These are phyloP conservation scores for Chrysanthemum makinoi DNA, from an alignment of 129 eudicot genomes.

Conservation along the genomic window DNA sequence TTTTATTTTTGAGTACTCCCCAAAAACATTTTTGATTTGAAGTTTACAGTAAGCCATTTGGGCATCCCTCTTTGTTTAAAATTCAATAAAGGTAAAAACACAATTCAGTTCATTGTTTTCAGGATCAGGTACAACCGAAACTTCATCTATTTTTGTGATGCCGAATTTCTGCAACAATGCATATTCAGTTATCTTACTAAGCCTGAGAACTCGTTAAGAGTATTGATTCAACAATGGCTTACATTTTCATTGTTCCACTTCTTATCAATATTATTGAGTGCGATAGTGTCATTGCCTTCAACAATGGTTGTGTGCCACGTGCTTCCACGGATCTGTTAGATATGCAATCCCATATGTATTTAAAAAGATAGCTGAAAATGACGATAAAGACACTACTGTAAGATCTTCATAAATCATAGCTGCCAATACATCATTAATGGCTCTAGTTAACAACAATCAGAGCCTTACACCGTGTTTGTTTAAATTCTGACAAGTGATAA, in stretches of 20 bases:
- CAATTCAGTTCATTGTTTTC: constrained; percentile 49
- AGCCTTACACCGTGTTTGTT: background rate
- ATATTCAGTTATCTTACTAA: constrained; percentile 10
- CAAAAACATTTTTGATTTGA: no score
- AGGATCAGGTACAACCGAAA: constrained; percentile 63
- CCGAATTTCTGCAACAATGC: constrained; percentile 42
- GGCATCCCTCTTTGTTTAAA: constrained; percentile 64
- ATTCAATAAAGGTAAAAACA: constrained; percentile 75
- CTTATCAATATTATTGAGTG: constrained; percentile 58
- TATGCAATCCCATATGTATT: no score
- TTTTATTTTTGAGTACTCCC: no score
- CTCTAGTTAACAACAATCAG: background rate
- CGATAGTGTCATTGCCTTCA: no score
- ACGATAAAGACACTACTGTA: constrained; percentile 40
- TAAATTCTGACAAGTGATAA: background rate
- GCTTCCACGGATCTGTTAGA: no score
- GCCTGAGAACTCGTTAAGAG: background rate
- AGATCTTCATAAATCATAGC: background rate
- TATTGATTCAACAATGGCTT: constrained; percentile 27
- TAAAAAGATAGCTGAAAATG: no score
- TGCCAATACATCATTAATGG: background rate
- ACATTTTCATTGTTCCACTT: constrained; percentile 72
- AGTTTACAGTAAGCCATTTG: constrained; percentile 59
- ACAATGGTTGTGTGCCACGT: no score
- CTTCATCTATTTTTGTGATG: constrained; percentile 58